Evolutionary conservation across 352 stramenopile species (phyloP), one percentile per base, ranked within the genome.

Genomic region (Aphanomyces invadans): DNA sequence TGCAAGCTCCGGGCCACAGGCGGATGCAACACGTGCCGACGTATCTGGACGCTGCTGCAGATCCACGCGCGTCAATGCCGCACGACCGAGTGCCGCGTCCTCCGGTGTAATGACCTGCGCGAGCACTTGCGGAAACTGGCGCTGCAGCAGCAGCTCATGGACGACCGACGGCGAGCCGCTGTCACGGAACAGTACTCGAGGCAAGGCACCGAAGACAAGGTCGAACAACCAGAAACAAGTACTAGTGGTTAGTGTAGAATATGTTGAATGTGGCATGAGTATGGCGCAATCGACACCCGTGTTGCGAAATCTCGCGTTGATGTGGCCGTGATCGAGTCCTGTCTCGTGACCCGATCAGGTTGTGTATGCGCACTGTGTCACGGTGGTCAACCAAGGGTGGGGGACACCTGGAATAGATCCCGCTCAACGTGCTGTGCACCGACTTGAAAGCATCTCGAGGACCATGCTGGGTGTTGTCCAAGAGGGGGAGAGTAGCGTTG

Each of bases 141-240:
- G 71, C 77, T 98, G 65, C 96, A 98, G 81, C 96, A 99, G 80
- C 92, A 98, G 76, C 89, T 97, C 56, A 98, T 99, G 92, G 95
- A 98, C 74, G 95, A 99, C 73, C 87, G 96, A 9, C 90, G 96
- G 55, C 88, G 95, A 44, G 83, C 83, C 17, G 86, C 86, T 15
- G 86, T 95, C 21, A 95, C 86, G 21, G 81, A 95, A 64, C 85
- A 95, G 71, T 95, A 95, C 33, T 83, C 82, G 1, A 82, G 92
- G 67, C 60, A 52, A 25, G 33, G 31, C 15, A 44, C 55, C 7
- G 44, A 52, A 26, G 44, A 52, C 12, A 23, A 52, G 38, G 9
- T 52, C 44, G 44, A 52, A n/a, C n/a, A n/a, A n/a, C n/a, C n/a
- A n/a, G n/a, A n/a, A n/a, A n/a, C n/a, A n/a, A n/a, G n/a, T n/a